Evolutionary conservation across 2,329 filamentous ascomycete species (phyloP).

Genomic region (Exutisphaerella laricina): DNA sequence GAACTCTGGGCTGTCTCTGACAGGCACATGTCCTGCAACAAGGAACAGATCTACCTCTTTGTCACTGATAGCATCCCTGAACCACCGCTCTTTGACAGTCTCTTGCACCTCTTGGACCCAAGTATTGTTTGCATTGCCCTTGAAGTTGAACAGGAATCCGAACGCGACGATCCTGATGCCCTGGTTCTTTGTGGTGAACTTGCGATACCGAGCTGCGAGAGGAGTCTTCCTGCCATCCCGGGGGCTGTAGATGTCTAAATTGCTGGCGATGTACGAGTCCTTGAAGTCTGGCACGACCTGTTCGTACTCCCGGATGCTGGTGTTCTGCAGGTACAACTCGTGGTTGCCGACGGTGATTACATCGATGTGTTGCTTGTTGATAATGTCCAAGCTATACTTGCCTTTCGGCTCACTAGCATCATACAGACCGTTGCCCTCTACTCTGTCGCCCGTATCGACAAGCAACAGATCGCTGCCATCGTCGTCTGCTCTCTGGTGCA

Average conservation of each 20-base stretch:
- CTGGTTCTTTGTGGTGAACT: constrained; percentile 87
- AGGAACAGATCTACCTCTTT: constrained; percentile 78
- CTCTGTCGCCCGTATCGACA: constrained; percentile 88
- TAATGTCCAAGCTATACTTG: constrained; percentile 80
- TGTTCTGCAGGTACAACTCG: constrained; percentile 79
- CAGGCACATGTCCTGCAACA: constrained; percentile 77
- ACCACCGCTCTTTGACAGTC: constrained; percentile 80
- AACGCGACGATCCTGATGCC: constrained; percentile 79
- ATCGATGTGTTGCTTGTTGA: constrained; percentile 76
- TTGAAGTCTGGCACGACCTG: constrained; percentile 78
- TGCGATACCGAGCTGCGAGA: constrained; percentile 75
- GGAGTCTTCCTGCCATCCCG: constrained; percentile 65
- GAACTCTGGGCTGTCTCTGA: constrained; percentile 70
- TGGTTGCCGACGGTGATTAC: constrained; percentile 87
- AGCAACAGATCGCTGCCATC: constrained; percentile 79
- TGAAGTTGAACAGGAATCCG: constrained; percentile 94
- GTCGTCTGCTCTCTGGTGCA: constrained; percentile 71
- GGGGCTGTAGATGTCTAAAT: constrained; percentile 79
- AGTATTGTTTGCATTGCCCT: constrained; percentile 83
- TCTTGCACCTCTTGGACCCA: constrained; percentile 74
- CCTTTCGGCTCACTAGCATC: constrained; percentile 86
- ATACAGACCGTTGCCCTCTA: constrained; percentile 93
- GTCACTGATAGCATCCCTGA: constrained; percentile 75
- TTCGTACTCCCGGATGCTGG: constrained; percentile 70
- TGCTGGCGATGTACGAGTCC: constrained; percentile 79